phyloP scores from a whole-genome alignment of 179 eudicot genomes.

The Silene coronaria region DNA sequence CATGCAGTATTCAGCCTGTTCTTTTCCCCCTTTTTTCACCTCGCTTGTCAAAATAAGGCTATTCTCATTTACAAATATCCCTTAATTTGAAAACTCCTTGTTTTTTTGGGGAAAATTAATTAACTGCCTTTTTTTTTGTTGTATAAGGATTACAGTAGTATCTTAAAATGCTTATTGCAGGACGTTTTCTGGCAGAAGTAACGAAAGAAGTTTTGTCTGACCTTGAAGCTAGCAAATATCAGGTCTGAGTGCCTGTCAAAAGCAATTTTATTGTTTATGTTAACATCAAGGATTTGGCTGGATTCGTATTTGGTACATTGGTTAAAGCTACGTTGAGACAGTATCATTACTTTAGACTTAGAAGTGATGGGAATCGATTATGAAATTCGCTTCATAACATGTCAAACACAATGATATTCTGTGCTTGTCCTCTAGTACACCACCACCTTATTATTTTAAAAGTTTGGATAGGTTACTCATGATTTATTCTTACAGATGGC shows the following conservation, averaged over 20 bases:
- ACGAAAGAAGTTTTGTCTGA: conserved; percentile 72
- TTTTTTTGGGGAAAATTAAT: neutral
- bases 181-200: conserved; percentile 72
- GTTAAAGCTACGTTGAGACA: neutral
- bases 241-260: conserved; percentile 37
- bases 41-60: neutral
- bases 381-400: neutral
- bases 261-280: neutral
- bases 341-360: neutral
- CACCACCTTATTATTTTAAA: neutral
- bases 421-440: no score
- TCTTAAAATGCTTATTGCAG: conserved; percentile 29
- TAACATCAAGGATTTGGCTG: neutral
- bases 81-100: neutral
- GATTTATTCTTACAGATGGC: conserved; percentile 50
- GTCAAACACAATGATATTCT: neutral
- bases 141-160: neutral
- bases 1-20: neutral
- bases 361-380: neutral
- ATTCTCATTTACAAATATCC: neutral
- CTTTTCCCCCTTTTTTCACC: neutral
- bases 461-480: neutral
- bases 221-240: conserved; percentile 78
- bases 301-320: neutral
- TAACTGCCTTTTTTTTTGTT: neutral